phyloP scores from a whole-genome alignment of 495 filamentous ascomycete genomes.

The Penicillium crystallinum region DNA sequence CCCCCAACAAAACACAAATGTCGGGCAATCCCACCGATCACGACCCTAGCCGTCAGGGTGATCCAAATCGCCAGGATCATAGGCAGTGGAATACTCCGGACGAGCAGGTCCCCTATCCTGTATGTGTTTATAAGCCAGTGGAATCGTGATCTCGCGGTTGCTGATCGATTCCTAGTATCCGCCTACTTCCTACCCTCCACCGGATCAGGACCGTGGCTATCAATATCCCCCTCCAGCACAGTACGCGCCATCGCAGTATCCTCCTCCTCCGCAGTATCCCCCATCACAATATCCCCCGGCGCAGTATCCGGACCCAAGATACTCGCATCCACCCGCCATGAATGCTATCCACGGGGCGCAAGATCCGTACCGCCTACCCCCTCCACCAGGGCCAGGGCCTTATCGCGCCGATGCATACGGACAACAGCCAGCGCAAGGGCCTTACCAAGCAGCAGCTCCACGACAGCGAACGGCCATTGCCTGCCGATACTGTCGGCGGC shows the following conservation, averaged over 20 bases:
- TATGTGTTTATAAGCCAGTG: constrained; percentile 21
- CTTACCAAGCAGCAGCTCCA: constrained; percentile 64
- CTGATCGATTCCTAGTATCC: constrained; percentile 25
- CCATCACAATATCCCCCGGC: constrained; percentile 10
- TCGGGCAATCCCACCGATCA: constrained; percentile 43
- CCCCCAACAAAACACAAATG: constrained; percentile 35
- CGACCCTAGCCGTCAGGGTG: constrained; percentile 12
- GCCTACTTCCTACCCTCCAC: constrained; percentile 27
- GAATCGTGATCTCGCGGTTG: not conserved
- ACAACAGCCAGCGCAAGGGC: constrained; percentile 43
- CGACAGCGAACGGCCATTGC: constrained; percentile 79
- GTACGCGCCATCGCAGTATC: constrained; percentile 23
- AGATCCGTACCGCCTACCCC: constrained; percentile 39
- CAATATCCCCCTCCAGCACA: constrained; percentile 37
- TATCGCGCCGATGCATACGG: constrained; percentile 45
- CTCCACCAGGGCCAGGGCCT: constrained; percentile 37
- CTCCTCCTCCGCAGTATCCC: constrained; percentile 23
- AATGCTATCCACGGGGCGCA: constrained; percentile 36
- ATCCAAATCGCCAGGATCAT: constrained; percentile 17
- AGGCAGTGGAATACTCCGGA: constrained; percentile 43
- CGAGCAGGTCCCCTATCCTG: constrained; percentile 41
- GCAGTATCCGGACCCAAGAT: constrained; percentile 21
- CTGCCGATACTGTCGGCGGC: constrained; percentile 76
- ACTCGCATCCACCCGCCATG: constrained; percentile 38
- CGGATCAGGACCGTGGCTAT: constrained; percentile 34